Evolutionary conservation across 768 basidiomycete genomes (phyloP).

Genomic region (Saitozyma podzolica): DNA sequence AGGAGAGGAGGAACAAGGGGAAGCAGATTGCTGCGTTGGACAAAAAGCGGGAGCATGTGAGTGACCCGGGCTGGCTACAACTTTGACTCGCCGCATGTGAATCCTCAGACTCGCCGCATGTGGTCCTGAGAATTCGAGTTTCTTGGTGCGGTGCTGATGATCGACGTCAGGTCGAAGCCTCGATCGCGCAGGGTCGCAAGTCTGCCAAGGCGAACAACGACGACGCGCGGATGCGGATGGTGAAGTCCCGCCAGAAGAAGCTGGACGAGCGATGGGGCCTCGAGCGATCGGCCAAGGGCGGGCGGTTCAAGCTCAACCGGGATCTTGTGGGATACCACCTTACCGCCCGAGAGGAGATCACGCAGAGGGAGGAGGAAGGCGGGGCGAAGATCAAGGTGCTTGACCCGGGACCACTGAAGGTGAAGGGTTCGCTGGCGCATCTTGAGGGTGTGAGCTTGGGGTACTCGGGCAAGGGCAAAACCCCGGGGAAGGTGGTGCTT

Average conservation of each 20-base stretch:
- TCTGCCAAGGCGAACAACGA: conserved; percentile 31
- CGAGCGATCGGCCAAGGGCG: conserved; percentile 56
- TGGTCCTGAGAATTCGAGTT: neutral
- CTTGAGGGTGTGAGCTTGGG: conserved; percentile 54
- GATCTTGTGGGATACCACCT: conserved; percentile 58
- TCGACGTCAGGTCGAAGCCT: conserved; percentile 56
- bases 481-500: conserved; percentile 29
- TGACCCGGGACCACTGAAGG: conserved; percentile 44
- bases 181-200: conserved; percentile 58
- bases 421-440: conserved; percentile 51
- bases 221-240: conserved; percentile 58
- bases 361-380: conserved; percentile 53
- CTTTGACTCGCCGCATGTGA: neutral
- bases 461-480: conserved; percentile 34
- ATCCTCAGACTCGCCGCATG: neutral
- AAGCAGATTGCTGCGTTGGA: conserved; percentile 55
- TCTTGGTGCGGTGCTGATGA: neutral
- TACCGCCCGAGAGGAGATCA: conserved; percentile 55
- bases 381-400: conserved; percentile 54
- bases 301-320: conserved; percentile 63
- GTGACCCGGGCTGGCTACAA: conserved; percentile 2
- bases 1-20: conserved; percentile 54
- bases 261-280: conserved; percentile 55
- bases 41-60: conserved; percentile 56
- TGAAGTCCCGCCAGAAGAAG: conserved; percentile 65